These are phyloP conservation scores for Emmonsiellopsis sp. DNA, from an alignment of 2,329 filamentous ascomycete species.

Conservation along the genomic window DNA sequence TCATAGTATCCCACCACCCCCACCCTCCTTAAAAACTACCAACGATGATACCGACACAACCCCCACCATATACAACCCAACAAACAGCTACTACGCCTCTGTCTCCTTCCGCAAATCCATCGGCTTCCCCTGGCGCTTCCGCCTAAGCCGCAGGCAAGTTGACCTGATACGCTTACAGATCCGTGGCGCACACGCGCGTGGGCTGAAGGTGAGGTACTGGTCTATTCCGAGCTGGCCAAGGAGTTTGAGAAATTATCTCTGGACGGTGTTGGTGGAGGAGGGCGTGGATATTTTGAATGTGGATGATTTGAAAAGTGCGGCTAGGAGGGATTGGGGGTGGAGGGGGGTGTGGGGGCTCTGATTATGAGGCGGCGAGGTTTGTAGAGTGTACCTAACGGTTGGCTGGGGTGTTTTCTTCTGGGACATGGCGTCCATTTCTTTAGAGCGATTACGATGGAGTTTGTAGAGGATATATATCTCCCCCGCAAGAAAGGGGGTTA, in stretches of 20 bases:
- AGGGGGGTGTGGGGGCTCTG: slow-evolving; percentile 23
- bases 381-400: too few species aligned
- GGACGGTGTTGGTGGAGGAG: slow-evolving; percentile 45
- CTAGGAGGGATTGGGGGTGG: slow-evolving; percentile 39
- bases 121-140: slow-evolving; percentile 42
- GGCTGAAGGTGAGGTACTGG: slow-evolving; percentile 51
- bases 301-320: slow-evolving; percentile 46
- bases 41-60: slow-evolving; percentile 19
- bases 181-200: slow-evolving; percentile 40
- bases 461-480: too few species aligned
- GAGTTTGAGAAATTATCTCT: slow-evolving; percentile 45
- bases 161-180: slow-evolving; percentile 44
- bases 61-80: slow-evolving; percentile 36
- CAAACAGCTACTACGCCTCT: slow-evolving; percentile 51
- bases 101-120: slow-evolving; percentile 43
- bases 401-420: too few species aligned
- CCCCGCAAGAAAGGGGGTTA: too few species aligned
- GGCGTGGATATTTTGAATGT: slow-evolving; percentile 51
- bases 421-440: too few species aligned
- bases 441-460: too few species aligned
- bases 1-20: too few species aligned
- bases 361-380: too few species aligned
- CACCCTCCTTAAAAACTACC: too few species aligned
- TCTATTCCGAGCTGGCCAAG: slow-evolving; percentile 47
- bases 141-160: slow-evolving; percentile 38